Conservation (phyloP, 441 rosid species). For the Pelargonium fulgidum region DNA sequence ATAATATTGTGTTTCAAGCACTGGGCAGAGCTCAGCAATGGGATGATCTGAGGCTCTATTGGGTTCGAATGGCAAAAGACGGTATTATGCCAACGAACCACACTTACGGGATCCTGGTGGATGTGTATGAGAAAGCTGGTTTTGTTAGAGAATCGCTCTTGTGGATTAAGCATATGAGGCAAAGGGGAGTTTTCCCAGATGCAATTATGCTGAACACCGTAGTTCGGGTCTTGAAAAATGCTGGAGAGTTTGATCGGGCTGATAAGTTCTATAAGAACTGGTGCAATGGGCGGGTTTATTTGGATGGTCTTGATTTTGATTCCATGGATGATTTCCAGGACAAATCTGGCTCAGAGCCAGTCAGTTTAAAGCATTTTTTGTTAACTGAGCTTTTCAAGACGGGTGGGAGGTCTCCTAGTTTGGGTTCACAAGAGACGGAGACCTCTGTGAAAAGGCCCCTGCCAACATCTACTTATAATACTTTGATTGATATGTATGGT, state of each 20-base stretch:
- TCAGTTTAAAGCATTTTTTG: slow-evolving; percentile 69
- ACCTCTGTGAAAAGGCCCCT: slow-evolving; percentile 44
- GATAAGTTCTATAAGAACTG: slow-evolving; percentile 69
- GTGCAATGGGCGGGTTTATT: slow-evolving; percentile 55
- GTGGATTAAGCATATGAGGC: slow-evolving; percentile 84
- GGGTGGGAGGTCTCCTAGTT: slow-evolving; percentile 51
- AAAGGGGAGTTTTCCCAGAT: slow-evolving; percentile 65
- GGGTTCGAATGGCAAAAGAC: slow-evolving; percentile 77
- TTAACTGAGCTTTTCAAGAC: slow-evolving; percentile 74
- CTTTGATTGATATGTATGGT: slow-evolving; percentile 84
- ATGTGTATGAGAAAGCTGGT: slow-evolving; percentile 85
- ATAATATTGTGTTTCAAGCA: slow-evolving; percentile 69
- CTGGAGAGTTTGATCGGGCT: slow-evolving; percentile 61
- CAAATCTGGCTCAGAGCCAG: slow-evolving; percentile 38
- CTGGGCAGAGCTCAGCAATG: slow-evolving; percentile 75
- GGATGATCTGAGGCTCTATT: slow-evolving; percentile 75
- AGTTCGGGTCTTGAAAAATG: slow-evolving; percentile 68
- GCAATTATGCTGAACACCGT: slow-evolving; percentile 79
- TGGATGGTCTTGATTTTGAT: slow-evolving; percentile 67
- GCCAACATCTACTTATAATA: slow-evolving; percentile 66
- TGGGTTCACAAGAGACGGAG: slow-evolving; percentile 27
- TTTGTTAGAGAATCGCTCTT: slow-evolving; percentile 69
- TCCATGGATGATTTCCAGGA: slow-evolving; percentile 31
- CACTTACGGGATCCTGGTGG: slow-evolving; percentile 78
- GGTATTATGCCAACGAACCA: slow-evolving; percentile 64